phyloP scores from a whole-genome alignment of 331 rosid species.

The Malus hybrid region DNA sequence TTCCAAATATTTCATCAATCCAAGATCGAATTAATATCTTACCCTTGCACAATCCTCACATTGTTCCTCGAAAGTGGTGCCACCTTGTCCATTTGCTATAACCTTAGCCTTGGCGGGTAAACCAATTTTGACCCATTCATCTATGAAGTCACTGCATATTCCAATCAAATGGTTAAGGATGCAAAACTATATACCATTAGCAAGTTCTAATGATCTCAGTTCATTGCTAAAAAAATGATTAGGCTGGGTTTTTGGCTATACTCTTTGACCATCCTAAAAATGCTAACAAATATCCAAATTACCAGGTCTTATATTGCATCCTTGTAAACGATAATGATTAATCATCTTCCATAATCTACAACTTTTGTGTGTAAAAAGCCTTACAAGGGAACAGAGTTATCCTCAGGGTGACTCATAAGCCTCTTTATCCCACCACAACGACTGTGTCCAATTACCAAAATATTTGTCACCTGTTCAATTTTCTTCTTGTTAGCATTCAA shows the following conservation, averaged over 20 bases:
- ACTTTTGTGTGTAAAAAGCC: background rate
- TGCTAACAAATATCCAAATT: too few relatives aligned
- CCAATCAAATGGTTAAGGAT: slow-evolving; percentile 5
- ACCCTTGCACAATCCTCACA: slow-evolving; percentile 24
- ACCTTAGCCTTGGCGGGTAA: slow-evolving; percentile 36
- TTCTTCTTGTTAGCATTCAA: background rate
- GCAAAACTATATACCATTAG: background rate
- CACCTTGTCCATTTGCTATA: slow-evolving; percentile 1
- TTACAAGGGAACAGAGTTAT: slow-evolving; percentile 39
- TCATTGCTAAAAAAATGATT: background rate
- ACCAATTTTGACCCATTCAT: slow-evolving; percentile 58
- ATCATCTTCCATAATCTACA: background rate
- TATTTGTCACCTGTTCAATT: slow-evolving; percentile 38
- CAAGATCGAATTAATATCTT: background rate
- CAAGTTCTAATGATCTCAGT: background rate
- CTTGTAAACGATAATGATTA: background rate
- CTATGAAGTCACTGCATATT: slow-evolving; percentile 48
- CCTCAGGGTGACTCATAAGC: slow-evolving; percentile 58
- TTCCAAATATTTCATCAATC: too few relatives aligned
- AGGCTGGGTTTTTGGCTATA: background rate
- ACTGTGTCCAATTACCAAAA: slow-evolving; percentile 64
- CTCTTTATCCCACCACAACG: slow-evolving; percentile 59
- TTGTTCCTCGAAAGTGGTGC: background rate
- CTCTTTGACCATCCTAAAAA: background rate
- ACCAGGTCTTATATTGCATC: too few relatives aligned